Base-by-base conservation (phyloP, 805 yeast species). In the Saccharomycodes ludwigii region DNA sequence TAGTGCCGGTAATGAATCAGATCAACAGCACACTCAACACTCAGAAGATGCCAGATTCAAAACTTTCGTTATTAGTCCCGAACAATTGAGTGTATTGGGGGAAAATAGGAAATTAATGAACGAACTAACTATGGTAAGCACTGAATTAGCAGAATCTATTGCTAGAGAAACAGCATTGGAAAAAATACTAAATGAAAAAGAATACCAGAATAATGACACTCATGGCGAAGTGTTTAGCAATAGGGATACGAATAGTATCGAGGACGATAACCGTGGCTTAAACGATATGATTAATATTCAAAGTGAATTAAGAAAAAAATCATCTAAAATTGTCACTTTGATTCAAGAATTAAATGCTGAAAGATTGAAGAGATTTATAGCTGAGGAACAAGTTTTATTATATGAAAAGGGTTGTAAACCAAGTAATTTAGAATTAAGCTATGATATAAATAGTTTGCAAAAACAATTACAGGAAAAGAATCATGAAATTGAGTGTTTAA, bases 111-210 rank as follows among this genome's bases (percentile, higher is more conserved):
- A 65, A 17, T 51, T 80, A 24, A 59, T 77, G 42, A 64, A 67
- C 34, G 88, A 80, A 45, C 53, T 81, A 24, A 77, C 75, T 37
- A 45, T 78, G 16, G 76, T 81, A 1, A 75, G 86, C 1, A 67
- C 69, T 17, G 93, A 80, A 44, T 59, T 81, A 30, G 86, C 85
- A 0, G 71, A 71, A 16, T 74, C 86, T 0, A 76, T 80, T 28
- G 67, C 71, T 33, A 58, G 91, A 24, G 93, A 81, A 48, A 59
- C 78, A n/a, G 49, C 59, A 13, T 47, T 80, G 27, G 85, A 76
- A 43, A 57, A 58, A 30, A 61, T 55, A 27, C 34, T 71, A 18
- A 50, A 31, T 16, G 31, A 34, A 5, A 37, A 31, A 18, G 19
- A 20, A 12, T 16, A 37, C 1, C 30, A 32, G 19, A 28, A 27